Evolutionary conservation across 2,329 filamentous ascomycete species (phyloP), one percentile per base, ranked within the genome.

Genomic region (Trichophyton equinum): DNA sequence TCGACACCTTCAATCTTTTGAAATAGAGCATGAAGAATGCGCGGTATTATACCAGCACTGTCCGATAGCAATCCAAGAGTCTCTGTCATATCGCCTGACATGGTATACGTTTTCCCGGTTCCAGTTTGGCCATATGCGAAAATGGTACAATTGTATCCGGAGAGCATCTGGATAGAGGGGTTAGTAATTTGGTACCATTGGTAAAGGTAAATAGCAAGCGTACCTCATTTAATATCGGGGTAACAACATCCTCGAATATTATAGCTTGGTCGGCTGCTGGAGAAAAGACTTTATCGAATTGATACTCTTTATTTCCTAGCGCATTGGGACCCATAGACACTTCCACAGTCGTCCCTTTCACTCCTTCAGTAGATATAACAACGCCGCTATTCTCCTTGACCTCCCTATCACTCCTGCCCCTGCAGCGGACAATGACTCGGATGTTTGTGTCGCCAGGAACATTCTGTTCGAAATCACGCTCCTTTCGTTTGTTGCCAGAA

Each of bases 121-220:
- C 94, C 94, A 0, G 94, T 99, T 73, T 99, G 94, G 27, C 94
- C 94, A 72, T 99, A 99, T 38, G 94, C 94, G 69, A 99, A 99
- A 63, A 99, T 96, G 4, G 94, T 99, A 76, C 94, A 99, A 73
- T 99, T 99, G 77, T 89, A 97, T 59, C 94, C 94, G 25, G 85
- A 82, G 47, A 99, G 82, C 81, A 97, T 96, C 90, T 95, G 67
- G 2, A 33, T 44, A 7, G 9, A 25, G 18, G 11, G 18, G 7
- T 57, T 38, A 38, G n/a, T 25, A 40, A 9, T 18, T 22, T n/a
- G 2, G 33, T 13, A 13, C 11, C 18, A 6, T 15, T 22, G 27
- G 30, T 27, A 33, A 33, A 49, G 13, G 38, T 20, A 22, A 55
- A 25, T n/a, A 4, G 27, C 51, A 69, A 27, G 18, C 81, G 66